Conservation (phyloP, 257 asterid species). For the Nicotiana noctiflora region DNA sequence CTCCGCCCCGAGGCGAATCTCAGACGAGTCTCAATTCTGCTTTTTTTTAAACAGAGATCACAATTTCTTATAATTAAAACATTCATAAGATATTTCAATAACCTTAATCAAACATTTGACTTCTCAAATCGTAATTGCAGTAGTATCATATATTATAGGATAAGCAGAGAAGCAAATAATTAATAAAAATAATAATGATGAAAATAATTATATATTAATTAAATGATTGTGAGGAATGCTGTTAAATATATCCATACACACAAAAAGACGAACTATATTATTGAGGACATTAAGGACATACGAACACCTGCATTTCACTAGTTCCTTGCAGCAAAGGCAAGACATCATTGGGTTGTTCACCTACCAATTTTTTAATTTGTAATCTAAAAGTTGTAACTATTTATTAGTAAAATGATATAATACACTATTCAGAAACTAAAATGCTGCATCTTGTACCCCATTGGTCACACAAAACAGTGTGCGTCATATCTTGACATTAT, state of each 20-base stretch:
- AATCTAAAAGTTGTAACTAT: too few species aligned
- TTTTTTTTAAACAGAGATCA: too few species aligned
- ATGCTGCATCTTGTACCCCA: conserved; percentile 3
- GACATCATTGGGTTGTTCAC: background rate
- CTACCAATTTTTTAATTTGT: background rate
- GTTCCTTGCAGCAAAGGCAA: background rate
- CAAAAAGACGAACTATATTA: background rate
- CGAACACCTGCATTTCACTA: background rate
- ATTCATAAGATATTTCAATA: too few species aligned
- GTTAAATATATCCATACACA: background rate
- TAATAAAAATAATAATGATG: background rate
- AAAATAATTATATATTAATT: background rate
- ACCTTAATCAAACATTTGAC: too few species aligned
- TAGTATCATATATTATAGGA: background rate
- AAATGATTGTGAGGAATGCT: too few species aligned
- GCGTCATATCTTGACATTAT: background rate
- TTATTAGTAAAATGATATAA: background rate
- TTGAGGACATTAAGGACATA: background rate
- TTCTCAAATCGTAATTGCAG: too few species aligned
- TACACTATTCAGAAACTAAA: background rate
- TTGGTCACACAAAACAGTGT: conserved; percentile 5
- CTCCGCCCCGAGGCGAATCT: too few species aligned
- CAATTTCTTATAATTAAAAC: too few species aligned
- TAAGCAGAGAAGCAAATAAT: background rate
- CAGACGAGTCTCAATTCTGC: too few species aligned